Evolutionary conservation across 2,329 filamentous ascomycete genomes (phyloP), one percentile per base, ranked within the genome.

Genomic region (Colletotrichum siamense): DNA sequence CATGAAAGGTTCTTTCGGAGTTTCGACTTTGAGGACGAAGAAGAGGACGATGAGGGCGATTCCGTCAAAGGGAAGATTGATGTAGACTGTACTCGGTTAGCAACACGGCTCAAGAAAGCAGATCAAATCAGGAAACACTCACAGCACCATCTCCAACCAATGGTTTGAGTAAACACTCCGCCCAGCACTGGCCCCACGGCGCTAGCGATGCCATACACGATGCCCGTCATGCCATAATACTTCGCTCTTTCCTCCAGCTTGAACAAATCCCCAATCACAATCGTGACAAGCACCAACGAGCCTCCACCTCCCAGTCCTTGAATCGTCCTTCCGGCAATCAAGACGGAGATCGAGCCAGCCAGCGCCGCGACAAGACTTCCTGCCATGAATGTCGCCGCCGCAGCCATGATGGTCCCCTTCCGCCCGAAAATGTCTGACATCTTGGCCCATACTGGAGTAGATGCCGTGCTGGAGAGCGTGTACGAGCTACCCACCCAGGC

Each of bases 401-500:
- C 83, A 4, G 80, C 73, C n/a, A 87, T 79, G 9, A 87, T 75
- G 16, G 85, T 81, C 1, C 83, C 82, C 70, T 87, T 87, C 12
- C 86, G 82, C 4, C 86, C 86, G 81, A 84, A 86, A 16, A 87
- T 86, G 76, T 87, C 86, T 4, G 82, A 83, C 57, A 86, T 77
- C 70, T 86, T 86, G 2, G 92, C 93, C 94, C 94, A 96, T 26
- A 94, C 89, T 0, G 94, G 93, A 0, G 90, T 91, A 1, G 88
- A 89, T 0, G 93, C 92, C 0, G 94, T 92, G 79, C 91, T 81
- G 1, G 81, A 73, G 2, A 83, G 59, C 1, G 80, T 81, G 9
- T 81, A 82, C 0, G 79, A 78, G 13, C 79, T 81, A 6, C 79
- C 78, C 5, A 83, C 79, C 82, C 81, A 83, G 7, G 79, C 79